Conservation (phyloP, 139 green algal species). For the Protoeuglena noctilucae region DNA sequence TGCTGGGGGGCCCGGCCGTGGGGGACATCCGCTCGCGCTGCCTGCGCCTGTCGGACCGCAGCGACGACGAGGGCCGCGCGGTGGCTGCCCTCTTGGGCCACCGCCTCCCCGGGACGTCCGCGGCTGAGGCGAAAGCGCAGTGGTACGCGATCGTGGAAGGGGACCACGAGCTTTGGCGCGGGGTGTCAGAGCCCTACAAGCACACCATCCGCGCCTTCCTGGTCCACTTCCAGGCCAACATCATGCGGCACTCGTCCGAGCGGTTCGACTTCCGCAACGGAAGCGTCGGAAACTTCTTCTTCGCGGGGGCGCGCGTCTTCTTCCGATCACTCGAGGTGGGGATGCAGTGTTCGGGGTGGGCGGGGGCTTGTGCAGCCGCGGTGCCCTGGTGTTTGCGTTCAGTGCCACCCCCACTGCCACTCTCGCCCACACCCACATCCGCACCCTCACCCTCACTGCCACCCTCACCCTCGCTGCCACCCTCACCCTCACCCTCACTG, state of each 20-base stretch:
- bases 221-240: slow-evolving; percentile 84
- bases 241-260: slow-evolving; percentile 55
- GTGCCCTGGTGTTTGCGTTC: no score
- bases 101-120: slow-evolving; percentile 14
- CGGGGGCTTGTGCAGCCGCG: no score
- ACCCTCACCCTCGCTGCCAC: no score
- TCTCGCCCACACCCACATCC: no score
- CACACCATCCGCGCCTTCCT: slow-evolving; percentile 95
- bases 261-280: slow-evolving; percentile 85
- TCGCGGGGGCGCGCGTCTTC: slow-evolving; percentile 88
- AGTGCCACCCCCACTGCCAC: no score
- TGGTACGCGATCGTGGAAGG: slow-evolving; percentile 88
- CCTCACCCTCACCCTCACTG: no score
- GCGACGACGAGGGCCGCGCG: slow-evolving; percentile 57
- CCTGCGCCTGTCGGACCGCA: slow-evolving; percentile 78
- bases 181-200: slow-evolving; percentile 88
- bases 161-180: slow-evolving; percentile 71
- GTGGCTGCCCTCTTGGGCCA: slow-evolving; percentile 77
- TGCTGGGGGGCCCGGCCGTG: slow-evolving; percentile 89
- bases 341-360: no score
- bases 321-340: slow-evolving; percentile 92
- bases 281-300: slow-evolving; percentile 97
- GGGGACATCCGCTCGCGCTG: slow-evolving; percentile 92
- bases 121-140: slow-evolving; percentile 19
- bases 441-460: no score